These are phyloP conservation scores for Lentinus brumalis DNA, from an alignment of 768 basidiomycete species.

Conservation along the genomic window DNA sequence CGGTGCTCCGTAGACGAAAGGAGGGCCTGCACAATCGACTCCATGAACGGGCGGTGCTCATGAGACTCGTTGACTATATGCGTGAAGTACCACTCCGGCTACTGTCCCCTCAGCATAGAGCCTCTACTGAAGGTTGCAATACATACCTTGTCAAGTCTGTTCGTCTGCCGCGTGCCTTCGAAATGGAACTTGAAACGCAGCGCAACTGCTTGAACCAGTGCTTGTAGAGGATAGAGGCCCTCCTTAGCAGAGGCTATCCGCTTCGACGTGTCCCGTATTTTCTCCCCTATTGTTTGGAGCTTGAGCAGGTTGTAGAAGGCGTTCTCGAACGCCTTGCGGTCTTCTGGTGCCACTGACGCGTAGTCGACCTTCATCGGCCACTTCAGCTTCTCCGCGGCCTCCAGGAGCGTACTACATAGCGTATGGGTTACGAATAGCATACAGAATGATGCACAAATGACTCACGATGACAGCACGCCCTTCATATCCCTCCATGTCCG, in stretches of 20 bases:
- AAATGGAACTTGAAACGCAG: conserved; percentile 96
- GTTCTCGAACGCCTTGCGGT: conserved; percentile 67
- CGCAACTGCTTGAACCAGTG: conserved; percentile 79
- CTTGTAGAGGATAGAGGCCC: conserved; percentile 81
- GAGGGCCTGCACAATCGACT: conserved; percentile 69
- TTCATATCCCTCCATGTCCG: conserved; percentile 82
- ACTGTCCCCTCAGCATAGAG: not conserved
- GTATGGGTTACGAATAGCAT: not conserved
- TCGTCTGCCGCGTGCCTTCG: conserved; percentile 83
- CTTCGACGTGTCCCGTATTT: conserved; percentile 37
- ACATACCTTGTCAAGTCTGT: conserved; percentile 85
- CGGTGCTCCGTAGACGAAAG: conserved; percentile 63
- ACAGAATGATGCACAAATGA: conserved; percentile 7
- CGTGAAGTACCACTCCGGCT: conserved; percentile 98
- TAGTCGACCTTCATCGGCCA: conserved; percentile 87
- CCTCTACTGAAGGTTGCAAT: not conserved
- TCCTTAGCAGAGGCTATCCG: conserved; percentile 41
- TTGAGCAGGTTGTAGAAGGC: conserved; percentile 77
- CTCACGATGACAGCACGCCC: conserved; percentile 61
- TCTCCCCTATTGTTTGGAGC: conserved; percentile 70
- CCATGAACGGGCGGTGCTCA: conserved; percentile 83
- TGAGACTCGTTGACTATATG: conserved; percentile 86
- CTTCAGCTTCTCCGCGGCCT: conserved; percentile 70
- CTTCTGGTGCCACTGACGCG: conserved; percentile 45
- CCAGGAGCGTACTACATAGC: conserved; percentile 55